Conservation (phyloP, 345 rosid species). For the Eutrema japonicum region DNA sequence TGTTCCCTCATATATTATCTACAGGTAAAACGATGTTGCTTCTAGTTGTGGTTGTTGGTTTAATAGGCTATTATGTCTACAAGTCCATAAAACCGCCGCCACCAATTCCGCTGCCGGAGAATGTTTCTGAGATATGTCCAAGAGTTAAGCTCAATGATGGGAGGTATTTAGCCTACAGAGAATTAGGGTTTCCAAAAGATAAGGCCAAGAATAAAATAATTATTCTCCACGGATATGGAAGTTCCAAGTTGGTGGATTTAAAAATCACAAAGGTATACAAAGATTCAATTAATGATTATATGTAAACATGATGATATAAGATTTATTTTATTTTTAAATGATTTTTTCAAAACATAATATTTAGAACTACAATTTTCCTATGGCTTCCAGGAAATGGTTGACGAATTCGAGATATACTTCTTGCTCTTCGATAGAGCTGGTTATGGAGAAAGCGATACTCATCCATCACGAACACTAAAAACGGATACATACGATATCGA, state of each 20-base stretch:
- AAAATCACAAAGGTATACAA: constrained; percentile 29
- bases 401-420: constrained; percentile 65
- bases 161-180: constrained; percentile 60
- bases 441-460: constrained; percentile 86
- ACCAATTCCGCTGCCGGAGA: constrained; percentile 65
- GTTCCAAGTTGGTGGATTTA: constrained; percentile 36
- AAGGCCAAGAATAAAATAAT: constrained; percentile 51
- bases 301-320: not conserved
- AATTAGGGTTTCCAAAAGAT: constrained; percentile 52
- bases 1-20: not conserved
- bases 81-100: constrained; percentile 60
- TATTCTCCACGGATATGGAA: constrained; percentile 49
- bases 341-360: not conserved
- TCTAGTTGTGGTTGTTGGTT: constrained; percentile 48
- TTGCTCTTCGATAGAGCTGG: constrained; percentile 85
- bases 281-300: not conserved
- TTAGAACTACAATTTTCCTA: not conserved
- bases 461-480: constrained; percentile 67
- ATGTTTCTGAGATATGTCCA: constrained; percentile 61
- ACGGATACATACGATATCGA: constrained; percentile 76
- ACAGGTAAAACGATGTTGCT: constrained; percentile 39
- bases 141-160: constrained; percentile 64
- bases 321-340: not conserved
- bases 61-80: constrained; percentile 55
- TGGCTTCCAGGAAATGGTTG: constrained; percentile 60